Evolutionary conservation across 1,139 yeast species (phyloP).

Genomic region (Suhomyces wounanorum): DNA sequence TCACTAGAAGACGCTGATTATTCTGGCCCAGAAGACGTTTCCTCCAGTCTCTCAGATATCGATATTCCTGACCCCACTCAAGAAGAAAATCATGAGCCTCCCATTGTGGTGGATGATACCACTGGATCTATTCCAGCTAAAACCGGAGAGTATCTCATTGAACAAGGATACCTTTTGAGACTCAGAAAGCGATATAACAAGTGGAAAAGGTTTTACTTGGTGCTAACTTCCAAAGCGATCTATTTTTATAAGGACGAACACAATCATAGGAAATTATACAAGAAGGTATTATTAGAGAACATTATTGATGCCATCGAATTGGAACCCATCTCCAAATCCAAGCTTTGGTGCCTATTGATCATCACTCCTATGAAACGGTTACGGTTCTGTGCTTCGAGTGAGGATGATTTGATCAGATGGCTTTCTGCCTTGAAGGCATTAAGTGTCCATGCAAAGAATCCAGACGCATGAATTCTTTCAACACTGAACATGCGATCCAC

Average conservation of each 20-base stretch:
- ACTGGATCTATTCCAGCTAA: not conserved
- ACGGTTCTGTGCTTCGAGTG: conserved; percentile 46
- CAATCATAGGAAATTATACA: conserved; percentile 17
- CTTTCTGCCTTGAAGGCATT: conserved; percentile 43
- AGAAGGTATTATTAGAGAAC: conserved; percentile 35
- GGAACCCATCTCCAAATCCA: conserved; percentile 48
- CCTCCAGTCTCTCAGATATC: conserved; percentile 28
- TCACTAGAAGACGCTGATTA: conserved; percentile 2
- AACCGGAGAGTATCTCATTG: conserved; percentile 38
- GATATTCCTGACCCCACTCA: conserved; percentile 1
- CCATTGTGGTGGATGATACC: conserved; percentile 3
- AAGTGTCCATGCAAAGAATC: conserved; percentile 8
- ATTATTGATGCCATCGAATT: conserved; percentile 56
- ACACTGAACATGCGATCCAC: no score
- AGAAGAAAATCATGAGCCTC: conserved; percentile 1
- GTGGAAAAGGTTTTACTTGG: conserved; percentile 48
- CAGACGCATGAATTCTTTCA: not conserved
- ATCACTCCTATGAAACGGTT: conserved; percentile 50
- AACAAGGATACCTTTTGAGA: conserved; percentile 43
- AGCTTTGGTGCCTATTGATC: conserved; percentile 48
- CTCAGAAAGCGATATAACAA: conserved; percentile 47
- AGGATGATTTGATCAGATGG: conserved; percentile 54
- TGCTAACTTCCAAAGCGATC: conserved; percentile 44
- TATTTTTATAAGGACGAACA: conserved; percentile 38
- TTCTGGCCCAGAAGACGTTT: conserved; percentile 18